A percentile compares a stretch with the other conserved stretches of the same genome.
Evolutionary conservation across 2,329 filamentous ascomycete genomes (phyloP).

Genomic region (Camptophora hylomeconis): DNA sequence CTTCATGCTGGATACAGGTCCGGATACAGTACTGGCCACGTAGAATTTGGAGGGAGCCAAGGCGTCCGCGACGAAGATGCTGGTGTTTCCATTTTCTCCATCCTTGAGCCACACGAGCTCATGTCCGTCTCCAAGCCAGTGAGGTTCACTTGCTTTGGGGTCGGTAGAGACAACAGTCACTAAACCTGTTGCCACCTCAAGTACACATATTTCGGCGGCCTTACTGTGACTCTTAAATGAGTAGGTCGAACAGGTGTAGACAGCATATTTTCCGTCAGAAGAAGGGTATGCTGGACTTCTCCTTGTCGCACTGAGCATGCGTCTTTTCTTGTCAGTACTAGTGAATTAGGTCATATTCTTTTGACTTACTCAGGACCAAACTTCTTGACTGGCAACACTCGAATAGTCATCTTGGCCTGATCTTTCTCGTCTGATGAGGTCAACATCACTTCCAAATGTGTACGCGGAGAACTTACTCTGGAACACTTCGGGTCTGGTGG

Average conservation of each 20-base stretch:
- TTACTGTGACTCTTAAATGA: constrained; percentile 36
- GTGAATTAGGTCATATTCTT: not conserved
- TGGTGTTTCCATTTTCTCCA: constrained; percentile 32
- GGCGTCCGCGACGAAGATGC: constrained; percentile 31
- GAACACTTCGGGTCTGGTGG: no score
- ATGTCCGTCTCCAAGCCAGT: constrained; percentile 31
- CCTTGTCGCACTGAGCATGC: constrained; percentile 34
- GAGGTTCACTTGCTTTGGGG: constrained; percentile 30
- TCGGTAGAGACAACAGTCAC: constrained; percentile 32
- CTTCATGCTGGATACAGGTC: constrained; percentile 34
- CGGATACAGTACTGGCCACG: constrained; percentile 32
- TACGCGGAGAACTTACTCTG: no score
- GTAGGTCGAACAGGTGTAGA: constrained; percentile 37
- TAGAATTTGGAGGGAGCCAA: constrained; percentile 27
- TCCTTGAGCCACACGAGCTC: constrained; percentile 35
- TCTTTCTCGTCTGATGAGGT: no score
- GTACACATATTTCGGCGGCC: constrained; percentile 32
- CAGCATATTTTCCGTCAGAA: constrained; percentile 31
- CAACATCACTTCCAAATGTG: no score
- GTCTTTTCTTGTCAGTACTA: constrained; percentile 19
- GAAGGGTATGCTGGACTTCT: constrained; percentile 33
- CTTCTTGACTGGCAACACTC: constrained; percentile 2
- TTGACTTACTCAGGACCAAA: constrained; percentile 4
- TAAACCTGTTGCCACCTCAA: constrained; percentile 29
- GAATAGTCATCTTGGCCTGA: constrained; percentile 5